Percentiles rank a stretch among this genome's conserved stretches.
phyloP scores from a whole-genome alignment of 495 filamentous ascomycete species.

The Tuber indicum region DNA sequence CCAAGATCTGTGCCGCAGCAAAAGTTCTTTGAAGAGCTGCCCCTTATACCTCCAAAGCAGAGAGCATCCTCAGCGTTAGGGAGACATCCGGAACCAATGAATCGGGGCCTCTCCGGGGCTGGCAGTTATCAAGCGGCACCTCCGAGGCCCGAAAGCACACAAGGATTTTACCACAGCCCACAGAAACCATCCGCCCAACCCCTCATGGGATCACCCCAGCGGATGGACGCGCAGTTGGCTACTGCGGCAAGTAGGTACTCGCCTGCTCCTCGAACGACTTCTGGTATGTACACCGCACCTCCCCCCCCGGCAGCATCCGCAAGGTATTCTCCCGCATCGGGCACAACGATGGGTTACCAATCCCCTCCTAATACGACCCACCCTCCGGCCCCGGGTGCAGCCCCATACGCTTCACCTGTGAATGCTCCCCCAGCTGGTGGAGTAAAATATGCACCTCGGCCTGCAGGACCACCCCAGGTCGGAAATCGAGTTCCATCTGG shows the following conservation, averaged over 20 bases:
- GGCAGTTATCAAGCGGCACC: constrained; percentile 19
- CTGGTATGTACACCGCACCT: constrained; percentile 41
- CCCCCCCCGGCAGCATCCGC: constrained; percentile 42
- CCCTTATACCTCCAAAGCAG: constrained; percentile 55
- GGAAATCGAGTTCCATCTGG: constrained; percentile 47
- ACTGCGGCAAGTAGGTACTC: constrained; percentile 52
- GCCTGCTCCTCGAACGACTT: constrained; percentile 51
- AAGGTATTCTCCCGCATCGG: constrained; percentile 52
- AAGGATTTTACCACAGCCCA: constrained; percentile 34
- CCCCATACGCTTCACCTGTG: constrained; percentile 62
- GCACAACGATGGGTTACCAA: constrained; percentile 45
- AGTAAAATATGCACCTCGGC: constrained; percentile 44
- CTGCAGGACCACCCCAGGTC: constrained; percentile 48
- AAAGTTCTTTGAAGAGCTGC: constrained; percentile 64
- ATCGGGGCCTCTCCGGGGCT: constrained; percentile 37
- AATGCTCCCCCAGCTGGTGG: constrained; percentile 42
- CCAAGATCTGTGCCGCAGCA: constrained; percentile 26
- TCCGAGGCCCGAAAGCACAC: constrained; percentile 31
- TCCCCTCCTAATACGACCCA: constrained; percentile 46
- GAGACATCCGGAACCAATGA: constrained; percentile 20
- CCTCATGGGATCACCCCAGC: constrained; percentile 15
- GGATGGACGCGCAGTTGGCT: constrained; percentile 41
- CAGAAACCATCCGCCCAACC: constrained; percentile 24
- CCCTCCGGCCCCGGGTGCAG: constrained; percentile 74
- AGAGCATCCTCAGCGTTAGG: constrained; percentile 45